A percentile compares a stretch with the other conserved stretches of the same genome.
These are phyloP conservation scores for Cladobotryum protrusum DNA, from an alignment of 2,329 filamentous ascomycete species.

Conservation along the genomic window DNA sequence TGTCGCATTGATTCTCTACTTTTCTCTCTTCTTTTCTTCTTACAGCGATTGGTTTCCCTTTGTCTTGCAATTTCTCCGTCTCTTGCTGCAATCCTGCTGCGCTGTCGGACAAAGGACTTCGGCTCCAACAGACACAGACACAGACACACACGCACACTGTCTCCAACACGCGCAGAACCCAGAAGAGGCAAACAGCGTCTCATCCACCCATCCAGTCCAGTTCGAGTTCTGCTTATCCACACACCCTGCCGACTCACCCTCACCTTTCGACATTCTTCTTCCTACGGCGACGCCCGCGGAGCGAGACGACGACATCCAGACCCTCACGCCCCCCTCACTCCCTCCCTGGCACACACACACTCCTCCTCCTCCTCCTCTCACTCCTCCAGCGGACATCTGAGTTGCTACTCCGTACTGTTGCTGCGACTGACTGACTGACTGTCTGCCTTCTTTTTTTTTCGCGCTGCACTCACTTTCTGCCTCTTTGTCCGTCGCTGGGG, in stretches of 20 bases:
- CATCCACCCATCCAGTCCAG: too few species aligned
- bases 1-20: background rate
- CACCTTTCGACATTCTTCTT: too few species aligned
- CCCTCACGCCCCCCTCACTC: background rate
- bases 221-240: background rate
- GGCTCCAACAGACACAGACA: background rate
- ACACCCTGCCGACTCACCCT: background rate
- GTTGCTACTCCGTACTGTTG: background rate
- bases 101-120: too few species aligned
- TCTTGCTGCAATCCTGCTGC: too few species aligned
- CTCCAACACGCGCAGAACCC: too few species aligned
- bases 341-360: background rate
- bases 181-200: too few species aligned
- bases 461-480: conserved; percentile 1
- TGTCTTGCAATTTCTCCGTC: background rate
- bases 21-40: background rate
- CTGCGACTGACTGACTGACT: background rate
- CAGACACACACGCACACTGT: background rate
- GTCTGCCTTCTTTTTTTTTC: too few species aligned
- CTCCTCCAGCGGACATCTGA: too few species aligned
- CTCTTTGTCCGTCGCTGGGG: conserved; percentile 1
- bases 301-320: too few species aligned
- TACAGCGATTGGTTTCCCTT: background rate
- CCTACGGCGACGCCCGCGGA: too few species aligned
- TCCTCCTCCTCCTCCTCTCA: conserved; percentile 3